Evolutionary conservation across 805 yeast species (phyloP), one percentile per base, ranked within the genome.

Genomic region (Saccharomycopsis sp.): DNA sequence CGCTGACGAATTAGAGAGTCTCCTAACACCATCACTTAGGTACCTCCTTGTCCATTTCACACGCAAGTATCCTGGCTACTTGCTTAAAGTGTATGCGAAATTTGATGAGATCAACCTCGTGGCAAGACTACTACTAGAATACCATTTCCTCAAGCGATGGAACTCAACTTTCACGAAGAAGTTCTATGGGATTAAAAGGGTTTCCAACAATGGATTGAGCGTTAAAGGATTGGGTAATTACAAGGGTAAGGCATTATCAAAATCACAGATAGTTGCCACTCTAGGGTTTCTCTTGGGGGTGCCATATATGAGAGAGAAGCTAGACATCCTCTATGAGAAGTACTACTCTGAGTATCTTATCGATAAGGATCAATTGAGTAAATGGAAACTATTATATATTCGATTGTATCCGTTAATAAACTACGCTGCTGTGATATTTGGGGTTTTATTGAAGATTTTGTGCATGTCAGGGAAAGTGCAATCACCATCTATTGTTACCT

Each of bases 131-230:
- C 46, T 72, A 2, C 64, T 90, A 1, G 97, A 93, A 60, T 78
- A 78, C 68, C 71, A 74, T 50, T 85, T 81, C 53, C 60, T 90
- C 40, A 72, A 66, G 41, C 68, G 69, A 40, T 85, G 93, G 86
- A 89, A 85, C 55, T 77, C 94, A 0, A 77, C 93, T 2, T 86
- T 90, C 56, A 86, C 95, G 0, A 97, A 90, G 60, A 84, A 85
- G 57, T 90, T 90, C 58, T 90, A 90, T 58, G 97, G 97, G 1
- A 63, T 90, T 51, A 87, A 87, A 57, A 68, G 95, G 28, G 57
- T 68, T 20, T 53, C 63, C 1, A 51, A 58, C 9, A 50, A 43
- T 14, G 54, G 58, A 13, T 51, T 65, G 13, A 50, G 56, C 44
- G n/a, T 21, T 39, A 23, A 31, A 41, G n/a, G n/a, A n/a, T n/a